A percentile compares a stretch with the other conserved stretches of the same genome.
These are phyloP conservation scores for Calonectria leucothoes DNA, from an alignment of 2,329 filamentous ascomycete genomes.

Conservation along the genomic window DNA sequence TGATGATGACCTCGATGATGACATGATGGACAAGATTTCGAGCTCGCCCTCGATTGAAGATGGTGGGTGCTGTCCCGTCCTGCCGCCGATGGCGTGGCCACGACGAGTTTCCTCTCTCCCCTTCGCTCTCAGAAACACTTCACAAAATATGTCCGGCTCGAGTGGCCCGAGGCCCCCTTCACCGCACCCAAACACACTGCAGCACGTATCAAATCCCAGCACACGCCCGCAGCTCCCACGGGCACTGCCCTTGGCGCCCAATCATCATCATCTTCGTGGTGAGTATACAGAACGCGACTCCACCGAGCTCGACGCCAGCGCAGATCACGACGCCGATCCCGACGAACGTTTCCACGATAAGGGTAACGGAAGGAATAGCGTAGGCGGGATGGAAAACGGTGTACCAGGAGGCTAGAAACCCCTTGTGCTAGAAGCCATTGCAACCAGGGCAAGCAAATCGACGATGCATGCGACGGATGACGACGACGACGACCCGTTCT, in stretches of 20 bases:
- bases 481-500: constrained; percentile 29
- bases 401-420: constrained; percentile 35
- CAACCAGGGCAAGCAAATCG: neutral
- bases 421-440: constrained; percentile 20
- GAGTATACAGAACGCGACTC: constrained; percentile 52
- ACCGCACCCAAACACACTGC: constrained; percentile 54
- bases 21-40: constrained; percentile 98
- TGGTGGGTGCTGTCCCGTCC: constrained; percentile 78
- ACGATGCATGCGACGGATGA: neutral
- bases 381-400: neutral
- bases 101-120: constrained; percentile 57
- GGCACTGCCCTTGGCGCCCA: constrained; percentile 26
- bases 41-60: constrained; percentile 99
- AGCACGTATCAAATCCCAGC: constrained; percentile 40
- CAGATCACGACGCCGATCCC: constrained; percentile 16
- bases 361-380: neutral
- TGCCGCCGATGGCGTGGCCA: constrained; percentile 54
- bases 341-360: constrained; percentile 15
- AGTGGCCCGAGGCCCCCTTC: constrained; percentile 46
- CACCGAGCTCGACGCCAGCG: constrained; percentile 31
- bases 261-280: constrained; percentile 62
- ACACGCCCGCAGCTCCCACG: constrained; percentile 33
- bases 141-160: constrained; percentile 36
- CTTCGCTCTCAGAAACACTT: constrained; percentile 47
- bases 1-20: constrained; percentile 83